Conservation (phyloP, 2,329 filamentous ascomycete genomes). For the Cercospora sp. region DNA sequence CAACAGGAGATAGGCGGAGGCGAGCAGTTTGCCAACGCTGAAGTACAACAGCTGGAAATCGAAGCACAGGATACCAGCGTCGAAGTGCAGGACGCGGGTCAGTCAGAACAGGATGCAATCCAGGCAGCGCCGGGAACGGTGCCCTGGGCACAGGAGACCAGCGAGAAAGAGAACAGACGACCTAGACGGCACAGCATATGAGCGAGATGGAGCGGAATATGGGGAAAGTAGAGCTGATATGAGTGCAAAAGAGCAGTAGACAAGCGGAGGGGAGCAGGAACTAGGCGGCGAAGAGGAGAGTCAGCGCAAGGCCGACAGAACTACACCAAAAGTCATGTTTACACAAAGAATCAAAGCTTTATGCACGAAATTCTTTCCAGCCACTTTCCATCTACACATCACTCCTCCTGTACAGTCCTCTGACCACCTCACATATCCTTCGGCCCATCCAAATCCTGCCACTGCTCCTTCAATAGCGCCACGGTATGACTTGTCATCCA, state of each 20-base stretch:
- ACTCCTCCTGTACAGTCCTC: not conserved
- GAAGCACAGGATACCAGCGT: no score
- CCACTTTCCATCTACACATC: not conserved
- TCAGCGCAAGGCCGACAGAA: not conserved
- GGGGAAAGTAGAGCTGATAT: no score
- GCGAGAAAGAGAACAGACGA: no score
- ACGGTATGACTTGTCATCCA: constrained; percentile 25
- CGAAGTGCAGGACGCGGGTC: no score
- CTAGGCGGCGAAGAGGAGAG: not conserved
- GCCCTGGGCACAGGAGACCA: no score
- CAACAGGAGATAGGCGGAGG: not conserved
- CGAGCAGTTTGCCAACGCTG: not conserved
- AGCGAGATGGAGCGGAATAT: not conserved
- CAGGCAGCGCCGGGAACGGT: no score
- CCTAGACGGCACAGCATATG: not conserved
- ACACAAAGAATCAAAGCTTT: not conserved
- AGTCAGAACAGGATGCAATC: no score
- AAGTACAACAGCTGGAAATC: not conserved
- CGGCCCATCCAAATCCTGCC: constrained; percentile 27
- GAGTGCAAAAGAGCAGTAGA: no score
- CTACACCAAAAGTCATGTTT: not conserved
- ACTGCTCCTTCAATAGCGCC: constrained; percentile 25
- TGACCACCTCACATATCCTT: not conserved
- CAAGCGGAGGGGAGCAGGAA: not conserved
- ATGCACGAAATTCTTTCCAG: not conserved